phyloP scores from a whole-genome alignment of 1,139 yeast species.

The Kazachstania sp. region DNA sequence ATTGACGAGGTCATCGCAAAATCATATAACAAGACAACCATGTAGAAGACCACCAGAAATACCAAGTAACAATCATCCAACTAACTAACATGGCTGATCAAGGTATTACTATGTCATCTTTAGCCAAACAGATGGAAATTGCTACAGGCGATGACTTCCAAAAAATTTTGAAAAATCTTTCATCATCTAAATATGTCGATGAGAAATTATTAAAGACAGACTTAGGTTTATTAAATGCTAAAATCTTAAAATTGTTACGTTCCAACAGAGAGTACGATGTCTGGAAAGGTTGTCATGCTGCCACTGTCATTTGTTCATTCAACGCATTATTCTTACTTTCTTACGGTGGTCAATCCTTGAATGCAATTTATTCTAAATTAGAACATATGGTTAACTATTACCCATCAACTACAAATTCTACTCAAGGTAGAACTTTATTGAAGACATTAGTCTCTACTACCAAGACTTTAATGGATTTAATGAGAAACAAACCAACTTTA shows the following conservation, averaged over 20 bases:
- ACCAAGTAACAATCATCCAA: not conserved
- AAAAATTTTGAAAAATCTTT: conserved; percentile 28
- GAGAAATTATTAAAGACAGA: conserved; percentile 43
- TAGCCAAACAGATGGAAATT: conserved; percentile 29
- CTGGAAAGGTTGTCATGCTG: conserved; percentile 59
- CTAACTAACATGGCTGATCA: conserved; percentile 1
- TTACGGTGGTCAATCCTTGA: conserved; percentile 50
- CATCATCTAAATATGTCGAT: conserved; percentile 31
- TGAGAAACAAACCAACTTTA: conserved; percentile 74
- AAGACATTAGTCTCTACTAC: conserved; percentile 45
- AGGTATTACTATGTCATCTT: conserved; percentile 26
- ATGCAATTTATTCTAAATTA: conserved; percentile 46
- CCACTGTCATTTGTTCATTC: conserved; percentile 40
- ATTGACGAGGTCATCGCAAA: too few relatives aligned
- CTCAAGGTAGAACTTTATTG: conserved; percentile 32
- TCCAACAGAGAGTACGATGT: conserved; percentile 42
- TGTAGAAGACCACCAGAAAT: too few relatives aligned
- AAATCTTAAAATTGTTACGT: conserved; percentile 46
- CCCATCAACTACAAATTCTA: conserved; percentile 22
- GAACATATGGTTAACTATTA: conserved; percentile 32
- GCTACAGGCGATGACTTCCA: conserved; percentile 31
- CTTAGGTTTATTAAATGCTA: conserved; percentile 46
- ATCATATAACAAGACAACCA: too few relatives aligned
- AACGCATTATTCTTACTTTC: conserved; percentile 47
- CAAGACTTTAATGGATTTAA: conserved; percentile 42